phyloP scores from a whole-genome alignment of 495 filamentous ascomycete species.

The Podospora comata region DNA sequence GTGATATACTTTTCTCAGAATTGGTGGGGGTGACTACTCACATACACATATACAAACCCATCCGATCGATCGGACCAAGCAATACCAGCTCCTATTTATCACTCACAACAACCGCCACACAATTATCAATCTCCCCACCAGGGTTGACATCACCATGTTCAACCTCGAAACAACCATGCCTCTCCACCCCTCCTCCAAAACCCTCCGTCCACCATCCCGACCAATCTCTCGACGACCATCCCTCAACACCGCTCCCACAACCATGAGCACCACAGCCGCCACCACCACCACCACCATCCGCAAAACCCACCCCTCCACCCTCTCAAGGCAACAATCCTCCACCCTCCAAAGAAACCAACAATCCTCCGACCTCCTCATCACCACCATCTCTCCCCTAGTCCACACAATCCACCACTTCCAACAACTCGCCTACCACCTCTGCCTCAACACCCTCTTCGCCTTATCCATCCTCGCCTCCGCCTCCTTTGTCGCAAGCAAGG shows the following conservation, averaged over 20 bases:
- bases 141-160: neutral
- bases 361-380: conserved; percentile 11
- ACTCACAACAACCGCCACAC: neutral
- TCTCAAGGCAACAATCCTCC: neutral
- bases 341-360: neutral
- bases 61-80: too few species aligned
- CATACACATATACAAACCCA: neutral
- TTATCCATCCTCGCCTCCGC: conserved; percentile 21
- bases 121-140: neutral
- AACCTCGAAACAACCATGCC: neutral
- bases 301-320: neutral
- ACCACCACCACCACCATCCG: neutral
- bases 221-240: conserved; percentile 1
- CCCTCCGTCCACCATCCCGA: neutral
- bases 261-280: neutral
- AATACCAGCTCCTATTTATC: neutral
- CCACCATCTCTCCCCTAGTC: conserved; percentile 27
- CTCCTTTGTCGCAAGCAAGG: conserved; percentile 18
- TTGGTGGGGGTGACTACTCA: neutral
- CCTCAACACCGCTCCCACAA: neutral
- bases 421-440: conserved; percentile 28
- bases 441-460: conserved; percentile 27
- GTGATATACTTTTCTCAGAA: neutral
- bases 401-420: conserved; percentile 34
- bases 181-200: neutral